A percentile compares a stretch with the other conserved stretches of the same genome.
phyloP scores from a whole-genome alignment of 2,329 filamentous ascomycete genomes.

The Madurella mycetomatis region DNA sequence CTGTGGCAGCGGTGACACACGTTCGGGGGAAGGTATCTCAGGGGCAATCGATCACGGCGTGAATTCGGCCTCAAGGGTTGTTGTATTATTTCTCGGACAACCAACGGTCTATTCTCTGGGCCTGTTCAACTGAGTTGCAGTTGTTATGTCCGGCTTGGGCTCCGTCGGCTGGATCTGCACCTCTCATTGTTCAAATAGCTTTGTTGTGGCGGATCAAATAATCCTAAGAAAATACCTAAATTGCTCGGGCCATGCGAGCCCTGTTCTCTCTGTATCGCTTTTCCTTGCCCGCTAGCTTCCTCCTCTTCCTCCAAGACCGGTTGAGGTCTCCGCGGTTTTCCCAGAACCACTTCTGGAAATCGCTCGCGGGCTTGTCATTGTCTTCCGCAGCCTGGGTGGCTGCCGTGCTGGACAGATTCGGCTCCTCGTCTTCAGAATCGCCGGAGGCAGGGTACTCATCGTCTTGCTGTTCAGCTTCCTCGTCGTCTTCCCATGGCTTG shows the following conservation, averaged over 20 bases:
- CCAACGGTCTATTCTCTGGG: no score
- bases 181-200: background rate
- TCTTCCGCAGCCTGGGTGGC: conserved; percentile 19
- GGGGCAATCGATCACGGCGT: no score
- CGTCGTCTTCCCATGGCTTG: conserved; percentile 51
- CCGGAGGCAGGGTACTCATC: conserved; percentile 38
- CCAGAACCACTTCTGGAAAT: conserved; percentile 67
- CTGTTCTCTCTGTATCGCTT: conserved; percentile 63
- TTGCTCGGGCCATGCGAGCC: conserved; percentile 44
- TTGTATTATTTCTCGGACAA: no score
- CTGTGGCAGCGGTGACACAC: no score
- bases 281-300: conserved; percentile 60
- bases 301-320: conserved; percentile 60
- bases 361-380: conserved; percentile 35
- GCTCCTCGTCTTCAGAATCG: conserved; percentile 30
- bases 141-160: background rate
- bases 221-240: conserved; percentile 19
- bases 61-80: no score
- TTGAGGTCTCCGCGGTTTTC: conserved; percentile 62
- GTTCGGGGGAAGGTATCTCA: no score
- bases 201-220: background rate
- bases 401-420: conserved; percentile 19
- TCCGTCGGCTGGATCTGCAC: background rate
- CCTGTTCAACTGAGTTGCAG: no score
- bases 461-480: conserved; percentile 42